Percentiles rank a stretch among this genome's conserved stretches.
Evolutionary conservation across 1,139 yeast genomes (phyloP).

Genomic region (Nakaseomyces delphensis): DNA sequence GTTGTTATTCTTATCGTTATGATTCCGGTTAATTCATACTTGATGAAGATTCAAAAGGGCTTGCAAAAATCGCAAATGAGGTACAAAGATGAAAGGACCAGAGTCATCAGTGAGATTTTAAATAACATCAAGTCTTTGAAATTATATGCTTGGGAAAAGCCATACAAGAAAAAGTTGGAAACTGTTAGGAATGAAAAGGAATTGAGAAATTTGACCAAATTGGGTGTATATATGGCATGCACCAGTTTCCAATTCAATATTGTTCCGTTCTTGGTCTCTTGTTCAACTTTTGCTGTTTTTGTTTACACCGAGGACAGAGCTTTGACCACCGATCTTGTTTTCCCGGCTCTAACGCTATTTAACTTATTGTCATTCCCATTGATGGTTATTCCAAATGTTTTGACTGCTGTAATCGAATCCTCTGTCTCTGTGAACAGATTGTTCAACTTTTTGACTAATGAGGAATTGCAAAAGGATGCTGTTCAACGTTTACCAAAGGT

Average conservation of each 20-base stretch:
- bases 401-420: conserved; percentile 80
- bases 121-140: conserved; percentile 88
- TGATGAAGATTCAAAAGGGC: conserved; percentile 65
- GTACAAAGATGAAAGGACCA: conserved; percentile 58
- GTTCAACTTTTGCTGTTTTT: conserved; percentile 83
- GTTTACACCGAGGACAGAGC: conserved; percentile 57
- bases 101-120: conserved; percentile 75
- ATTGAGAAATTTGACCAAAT: conserved; percentile 61
- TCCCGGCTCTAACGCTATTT: conserved; percentile 86
- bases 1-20: conserved; percentile 72
- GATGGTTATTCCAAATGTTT: conserved; percentile 87
- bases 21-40: conserved; percentile 73
- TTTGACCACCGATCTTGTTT: conserved; percentile 82
- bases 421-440: conserved; percentile 80
- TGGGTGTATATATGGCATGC: conserved; percentile 70
- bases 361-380: conserved; percentile 85
- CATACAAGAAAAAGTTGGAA: conserved; percentile 64
- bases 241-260: conserved; percentile 74
- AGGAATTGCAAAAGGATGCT: conserved; percentile 77
- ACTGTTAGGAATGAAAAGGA: conserved; percentile 86
- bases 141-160: conserved; percentile 90
- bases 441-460: conserved; percentile 59
- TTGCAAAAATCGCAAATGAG: conserved; percentile 72
- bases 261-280: conserved; percentile 86
- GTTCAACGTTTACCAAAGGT: conserved; percentile 52